A percentile compares a stretch with the other conserved stretches of the same genome.
These are phyloP conservation scores for Spinacia oleracea DNA, from an alignment of 179 eudicot species.

Conservation along the genomic window DNA sequence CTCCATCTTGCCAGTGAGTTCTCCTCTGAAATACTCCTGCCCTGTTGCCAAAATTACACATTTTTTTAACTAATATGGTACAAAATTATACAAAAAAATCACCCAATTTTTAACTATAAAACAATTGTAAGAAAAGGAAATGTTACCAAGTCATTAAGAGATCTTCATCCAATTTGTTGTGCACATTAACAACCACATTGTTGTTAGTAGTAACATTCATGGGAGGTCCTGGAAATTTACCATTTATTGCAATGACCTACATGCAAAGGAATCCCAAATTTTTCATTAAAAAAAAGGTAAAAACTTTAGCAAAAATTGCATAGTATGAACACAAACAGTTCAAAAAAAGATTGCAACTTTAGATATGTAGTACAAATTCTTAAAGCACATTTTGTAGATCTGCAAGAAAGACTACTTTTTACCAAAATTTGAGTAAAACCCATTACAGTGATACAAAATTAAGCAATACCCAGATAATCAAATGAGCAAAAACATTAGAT, in stretches of 20 bases:
- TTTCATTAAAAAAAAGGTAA: conserved; percentile 4
- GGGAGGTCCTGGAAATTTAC: conserved; percentile 68
- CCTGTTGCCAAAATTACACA: conserved; percentile 31
- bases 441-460: conserved; percentile 24
- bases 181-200: conserved; percentile 74
- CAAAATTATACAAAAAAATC: neutral
- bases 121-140: neutral
- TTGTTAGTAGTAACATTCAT: conserved; percentile 79
- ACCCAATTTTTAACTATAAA: neutral
- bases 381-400: conserved; percentile 54
- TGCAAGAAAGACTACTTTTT: conserved; percentile 29
- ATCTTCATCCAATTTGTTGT: conserved; percentile 73
- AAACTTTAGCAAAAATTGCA: conserved; percentile 20
- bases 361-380: neutral
- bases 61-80: neutral
- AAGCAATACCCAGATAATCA: conserved; percentile 22
- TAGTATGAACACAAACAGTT: conserved; percentile 11
- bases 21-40: conserved; percentile 49
- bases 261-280: conserved; percentile 23
- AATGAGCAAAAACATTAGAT: neutral
- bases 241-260: conserved; percentile 80
- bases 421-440: conserved; percentile 28
- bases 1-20: conserved; percentile 60
- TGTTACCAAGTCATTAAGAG: conserved; percentile 43
- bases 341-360: conserved; percentile 18